Conservation (phyloP, 495 filamentous ascomycete species). For the Cercophora samala region DNA sequence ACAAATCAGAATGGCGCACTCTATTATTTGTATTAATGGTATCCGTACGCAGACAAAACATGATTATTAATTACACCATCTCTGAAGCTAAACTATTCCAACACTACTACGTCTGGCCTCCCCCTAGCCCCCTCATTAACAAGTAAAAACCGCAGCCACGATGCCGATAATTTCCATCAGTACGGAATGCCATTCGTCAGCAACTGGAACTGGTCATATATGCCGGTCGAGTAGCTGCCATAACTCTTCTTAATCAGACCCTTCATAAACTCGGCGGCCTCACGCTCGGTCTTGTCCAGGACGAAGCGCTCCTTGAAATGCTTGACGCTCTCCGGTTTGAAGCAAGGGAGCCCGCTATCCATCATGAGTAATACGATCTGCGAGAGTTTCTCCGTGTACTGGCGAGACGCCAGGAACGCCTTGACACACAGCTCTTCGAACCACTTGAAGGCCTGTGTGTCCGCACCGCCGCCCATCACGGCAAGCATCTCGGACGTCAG, state of each 20-base stretch:
- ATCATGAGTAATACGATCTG: conserved; percentile 94
- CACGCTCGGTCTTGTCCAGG: conserved; percentile 85
- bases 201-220: conserved; percentile 96
- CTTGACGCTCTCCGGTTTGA: conserved; percentile 92
- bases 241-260: conserved; percentile 85
- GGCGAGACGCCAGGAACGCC: conserved; percentile 87
- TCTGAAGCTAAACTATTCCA: neutral
- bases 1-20: neutral
- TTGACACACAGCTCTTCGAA: conserved; percentile 97
- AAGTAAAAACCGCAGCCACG: neutral
- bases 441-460: conserved; percentile 85
- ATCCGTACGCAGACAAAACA: neutral
- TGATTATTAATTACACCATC: neutral
- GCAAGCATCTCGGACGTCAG: conserved; percentile 95
- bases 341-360: conserved; percentile 93
- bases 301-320: conserved; percentile 94
- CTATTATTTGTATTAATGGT: neutral
- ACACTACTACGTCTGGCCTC: too few relatives aligned
- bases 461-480: conserved; percentile 88
- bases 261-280: conserved; percentile 92
- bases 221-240: conserved; percentile 79
- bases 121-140: neutral
- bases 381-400: conserved; percentile 77
- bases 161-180: conserved; percentile 16
- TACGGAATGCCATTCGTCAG: conserved; percentile 98